Conservation (phyloP, 148 eudicot species). For the Nyssa sinensis region DNA sequence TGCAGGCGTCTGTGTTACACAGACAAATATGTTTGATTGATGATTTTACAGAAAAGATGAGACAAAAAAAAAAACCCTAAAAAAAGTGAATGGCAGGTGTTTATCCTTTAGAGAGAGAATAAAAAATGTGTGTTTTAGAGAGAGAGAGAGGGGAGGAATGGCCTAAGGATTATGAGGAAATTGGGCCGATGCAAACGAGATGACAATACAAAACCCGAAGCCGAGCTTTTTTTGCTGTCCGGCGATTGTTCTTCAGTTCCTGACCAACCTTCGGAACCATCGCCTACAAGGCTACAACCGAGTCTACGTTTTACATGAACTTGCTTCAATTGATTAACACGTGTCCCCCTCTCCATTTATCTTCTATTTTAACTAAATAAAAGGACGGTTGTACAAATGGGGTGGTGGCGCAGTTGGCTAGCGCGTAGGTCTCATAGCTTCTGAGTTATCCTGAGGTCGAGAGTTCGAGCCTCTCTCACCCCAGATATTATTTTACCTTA, state of each 20-base stretch:
- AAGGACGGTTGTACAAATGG: too few relatives aligned
- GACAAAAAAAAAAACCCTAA: background rate
- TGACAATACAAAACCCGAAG: background rate
- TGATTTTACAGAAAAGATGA: background rate
- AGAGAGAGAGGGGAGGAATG: background rate
- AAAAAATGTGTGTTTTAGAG: background rate
- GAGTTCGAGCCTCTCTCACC: too few relatives aligned
- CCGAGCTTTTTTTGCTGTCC: too few relatives aligned
- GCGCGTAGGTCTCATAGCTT: constrained; percentile 59
- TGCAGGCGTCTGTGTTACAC: background rate
- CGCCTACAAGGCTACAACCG: background rate
- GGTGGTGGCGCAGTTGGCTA: constrained; percentile 64
- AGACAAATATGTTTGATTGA: background rate
- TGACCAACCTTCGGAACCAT: background rate
- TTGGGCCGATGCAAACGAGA: constrained; percentile 12
- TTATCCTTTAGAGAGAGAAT: background rate
- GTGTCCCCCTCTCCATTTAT: too few relatives aligned
- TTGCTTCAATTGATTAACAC: constrained; percentile 12
- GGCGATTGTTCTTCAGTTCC: background rate
- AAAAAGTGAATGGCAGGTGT: background rate
- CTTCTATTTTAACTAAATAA: too few relatives aligned
- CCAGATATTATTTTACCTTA: too few relatives aligned
- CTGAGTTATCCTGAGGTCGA: too few relatives aligned
- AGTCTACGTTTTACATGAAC: background rate
- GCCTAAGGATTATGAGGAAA: background rate